Percentiles rank a stretch among this genome's conserved stretches.
Conservation (phyloP, 2,329 filamentous ascomycete species). For the Phyllosticta citribraziliensis region DNA sequence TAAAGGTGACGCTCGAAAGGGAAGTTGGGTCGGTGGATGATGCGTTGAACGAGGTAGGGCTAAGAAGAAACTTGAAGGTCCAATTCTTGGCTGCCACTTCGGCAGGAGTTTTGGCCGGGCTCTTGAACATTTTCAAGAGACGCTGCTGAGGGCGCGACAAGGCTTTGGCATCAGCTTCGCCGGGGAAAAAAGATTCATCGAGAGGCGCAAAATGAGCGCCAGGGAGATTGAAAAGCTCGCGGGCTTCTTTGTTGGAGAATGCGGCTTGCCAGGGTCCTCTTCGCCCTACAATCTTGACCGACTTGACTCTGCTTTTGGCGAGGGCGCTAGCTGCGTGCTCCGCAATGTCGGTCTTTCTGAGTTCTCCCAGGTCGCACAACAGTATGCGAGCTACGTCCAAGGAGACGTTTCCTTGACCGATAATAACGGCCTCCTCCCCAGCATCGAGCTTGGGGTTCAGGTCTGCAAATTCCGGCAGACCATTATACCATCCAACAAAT, state of each 20-base stretch:
- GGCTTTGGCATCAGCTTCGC: slow-evolving; percentile 45
- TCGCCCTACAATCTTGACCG: slow-evolving; percentile 79
- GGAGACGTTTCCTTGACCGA: slow-evolving; percentile 94
- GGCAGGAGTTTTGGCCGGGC: slow-evolving; percentile 52
- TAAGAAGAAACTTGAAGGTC: slow-evolving; percentile 79
- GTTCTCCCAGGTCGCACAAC: slow-evolving; percentile 60
- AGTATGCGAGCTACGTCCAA: slow-evolving; percentile 87
- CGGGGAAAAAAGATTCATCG: slow-evolving; percentile 56
- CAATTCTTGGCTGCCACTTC: slow-evolving; percentile 55
- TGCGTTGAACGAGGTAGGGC: slow-evolving; percentile 59
- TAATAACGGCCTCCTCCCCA: slow-evolving; percentile 74
- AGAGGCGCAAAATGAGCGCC: slow-evolving; percentile 63
- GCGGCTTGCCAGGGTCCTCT: slow-evolving; percentile 75
- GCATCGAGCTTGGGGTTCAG: slow-evolving; percentile 63
- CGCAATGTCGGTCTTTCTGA: slow-evolving; percentile 80
- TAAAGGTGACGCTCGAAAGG: slow-evolving; percentile 60
- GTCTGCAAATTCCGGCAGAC: slow-evolving; percentile 68
- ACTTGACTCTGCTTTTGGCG: slow-evolving; percentile 60
- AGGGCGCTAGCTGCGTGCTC: slow-evolving; percentile 70
- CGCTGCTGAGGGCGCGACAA: slow-evolving; percentile 68
- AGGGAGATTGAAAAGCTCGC: slow-evolving; percentile 74
- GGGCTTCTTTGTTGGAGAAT: slow-evolving; percentile 89
- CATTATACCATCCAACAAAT: slow-evolving; percentile 98
- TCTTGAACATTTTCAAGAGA: slow-evolving; percentile 69
- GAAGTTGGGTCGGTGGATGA: slow-evolving; percentile 34